Evolutionary conservation across 345 rosid species (phyloP).

Genomic region (Carallia pectinifolia): DNA sequence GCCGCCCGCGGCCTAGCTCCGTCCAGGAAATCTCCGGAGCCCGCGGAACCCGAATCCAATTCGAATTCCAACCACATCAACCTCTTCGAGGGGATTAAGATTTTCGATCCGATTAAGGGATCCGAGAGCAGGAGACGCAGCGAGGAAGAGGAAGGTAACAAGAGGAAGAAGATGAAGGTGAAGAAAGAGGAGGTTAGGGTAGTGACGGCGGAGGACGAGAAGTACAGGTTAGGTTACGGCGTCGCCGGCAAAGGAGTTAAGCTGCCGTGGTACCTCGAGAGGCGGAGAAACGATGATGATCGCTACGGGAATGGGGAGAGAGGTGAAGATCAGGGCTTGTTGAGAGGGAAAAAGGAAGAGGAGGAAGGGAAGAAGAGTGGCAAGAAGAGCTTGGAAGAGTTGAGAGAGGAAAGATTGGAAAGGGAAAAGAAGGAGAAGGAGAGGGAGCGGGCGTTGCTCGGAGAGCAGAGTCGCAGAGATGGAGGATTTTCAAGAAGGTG

Average conservation of each 20-base stretch:
- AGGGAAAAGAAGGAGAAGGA: constrained; percentile 81
- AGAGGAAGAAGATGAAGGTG: constrained; percentile 53
- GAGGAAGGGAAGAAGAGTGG: constrained; percentile 42
- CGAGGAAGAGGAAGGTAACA: constrained; percentile 45
- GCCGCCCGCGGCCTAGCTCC: constrained; percentile 81
- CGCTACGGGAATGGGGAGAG: constrained; percentile 13
- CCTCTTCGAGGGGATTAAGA: constrained; percentile 87
- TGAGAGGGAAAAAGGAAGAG: constrained; percentile 27
- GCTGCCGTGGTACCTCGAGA: constrained; percentile 88
- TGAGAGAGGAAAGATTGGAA: constrained; percentile 70
- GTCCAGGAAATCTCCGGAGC: constrained; percentile 25
- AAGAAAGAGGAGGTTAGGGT: constrained; percentile 71
- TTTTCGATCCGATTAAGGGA: constrained; percentile 61
- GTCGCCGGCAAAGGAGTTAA: constrained; percentile 93
- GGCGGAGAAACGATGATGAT: constrained; percentile 36
- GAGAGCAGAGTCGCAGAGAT: constrained; percentile 48
- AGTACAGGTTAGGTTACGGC: constrained; percentile 82
- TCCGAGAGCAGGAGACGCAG: constrained; percentile 30
- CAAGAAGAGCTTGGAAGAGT: constrained; percentile 71
- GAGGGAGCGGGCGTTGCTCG: constrained; percentile 53
- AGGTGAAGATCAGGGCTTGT: constrained; percentile 26
- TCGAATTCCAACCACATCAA: constrained; percentile 73
- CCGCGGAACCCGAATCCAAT: constrained; percentile 29
- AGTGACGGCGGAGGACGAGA: constrained; percentile 77
- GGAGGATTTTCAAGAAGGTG: constrained; percentile 54